phyloP scores from a whole-genome alignment of 169 alveolate genomes.

The Ichthyophthirius multifiliis region DNA sequence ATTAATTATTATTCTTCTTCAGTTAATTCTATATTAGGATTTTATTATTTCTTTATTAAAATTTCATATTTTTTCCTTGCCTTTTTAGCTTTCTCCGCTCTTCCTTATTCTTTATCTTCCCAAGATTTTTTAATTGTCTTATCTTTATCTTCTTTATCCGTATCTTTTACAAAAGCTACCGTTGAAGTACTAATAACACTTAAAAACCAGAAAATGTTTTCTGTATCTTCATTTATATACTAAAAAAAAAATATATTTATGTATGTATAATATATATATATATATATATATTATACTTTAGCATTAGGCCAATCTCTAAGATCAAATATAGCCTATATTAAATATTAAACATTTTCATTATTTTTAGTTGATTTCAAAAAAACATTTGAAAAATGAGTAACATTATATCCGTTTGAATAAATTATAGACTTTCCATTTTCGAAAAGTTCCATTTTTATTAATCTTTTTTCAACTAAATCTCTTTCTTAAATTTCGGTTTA shows the following conservation, averaged over 20 bases:
- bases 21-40: constrained; percentile 73
- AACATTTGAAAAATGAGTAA: constrained; percentile 65
- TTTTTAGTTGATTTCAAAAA: constrained; percentile 55
- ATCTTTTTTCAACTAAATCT: constrained; percentile 37
- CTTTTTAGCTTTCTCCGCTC: constrained; percentile 83
- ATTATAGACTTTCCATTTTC: constrained; percentile 68
- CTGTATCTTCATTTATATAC: constrained; percentile 43
- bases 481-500: constrained; percentile 39
- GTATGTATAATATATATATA: not conserved
- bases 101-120: constrained; percentile 87
- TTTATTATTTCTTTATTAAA: constrained; percentile 44
- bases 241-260: not conserved
- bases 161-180: constrained; percentile 81
- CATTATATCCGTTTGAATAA: constrained; percentile 62
- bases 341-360: constrained; percentile 53
- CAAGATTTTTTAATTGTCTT: constrained; percentile 80
- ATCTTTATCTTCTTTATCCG: constrained; percentile 88
- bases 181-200: constrained; percentile 73
- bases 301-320: constrained; percentile 81
- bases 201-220: constrained; percentile 71
- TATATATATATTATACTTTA: not conserved
- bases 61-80: constrained; percentile 67
- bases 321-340: constrained; percentile 69
- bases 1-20: constrained; percentile 71
- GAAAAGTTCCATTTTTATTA: constrained; percentile 53